phyloP scores from a whole-genome alignment of 1,284 basidiomycete species.

The Leccinum solheimii region DNA sequence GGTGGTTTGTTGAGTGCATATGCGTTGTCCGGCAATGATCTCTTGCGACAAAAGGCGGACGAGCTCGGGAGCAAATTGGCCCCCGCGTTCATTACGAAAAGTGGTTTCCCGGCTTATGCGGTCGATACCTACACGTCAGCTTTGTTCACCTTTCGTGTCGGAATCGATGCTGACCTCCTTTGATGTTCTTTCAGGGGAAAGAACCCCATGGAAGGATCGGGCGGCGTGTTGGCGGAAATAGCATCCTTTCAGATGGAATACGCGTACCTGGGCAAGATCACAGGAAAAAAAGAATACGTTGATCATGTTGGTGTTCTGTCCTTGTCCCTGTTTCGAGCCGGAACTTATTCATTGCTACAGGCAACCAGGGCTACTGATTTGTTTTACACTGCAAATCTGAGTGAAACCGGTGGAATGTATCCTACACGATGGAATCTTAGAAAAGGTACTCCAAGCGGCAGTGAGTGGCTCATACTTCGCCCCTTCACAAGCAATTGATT shows the following conservation, averaged over 20 bases:
- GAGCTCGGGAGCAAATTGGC: conserved; percentile 51
- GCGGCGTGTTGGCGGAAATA: conserved; percentile 56
- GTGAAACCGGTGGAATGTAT: conserved; percentile 51
- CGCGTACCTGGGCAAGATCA: conserved; percentile 57
- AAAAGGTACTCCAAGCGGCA: conserved; percentile 38
- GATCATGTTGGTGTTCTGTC: conserved; percentile 39
- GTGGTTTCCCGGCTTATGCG: conserved; percentile 49
- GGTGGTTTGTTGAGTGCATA: conserved; percentile 83
- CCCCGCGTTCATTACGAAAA: conserved; percentile 51
- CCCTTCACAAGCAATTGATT: conserved; percentile 2
- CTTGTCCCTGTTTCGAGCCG: neutral
- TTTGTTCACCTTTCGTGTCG: neutral
- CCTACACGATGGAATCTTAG: conserved; percentile 52
- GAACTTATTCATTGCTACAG: conserved; percentile 7
- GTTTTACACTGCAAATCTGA: conserved; percentile 47
- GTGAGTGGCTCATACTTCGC: conserved; percentile 34
- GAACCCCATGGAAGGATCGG: conserved; percentile 8
- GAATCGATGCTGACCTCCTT: conserved; percentile 2
- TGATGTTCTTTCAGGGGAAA: conserved; percentile 1
- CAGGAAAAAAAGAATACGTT: conserved; percentile 49
- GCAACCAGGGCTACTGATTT: conserved; percentile 43
- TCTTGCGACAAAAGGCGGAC: conserved; percentile 53
- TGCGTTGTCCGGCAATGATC: conserved; percentile 57
- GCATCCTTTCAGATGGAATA: conserved; percentile 60
- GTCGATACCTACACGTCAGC: conserved; percentile 50